Base-by-base conservation (phyloP, 1,139 yeast genomes). In the Maudiozyma humilis region DNA sequence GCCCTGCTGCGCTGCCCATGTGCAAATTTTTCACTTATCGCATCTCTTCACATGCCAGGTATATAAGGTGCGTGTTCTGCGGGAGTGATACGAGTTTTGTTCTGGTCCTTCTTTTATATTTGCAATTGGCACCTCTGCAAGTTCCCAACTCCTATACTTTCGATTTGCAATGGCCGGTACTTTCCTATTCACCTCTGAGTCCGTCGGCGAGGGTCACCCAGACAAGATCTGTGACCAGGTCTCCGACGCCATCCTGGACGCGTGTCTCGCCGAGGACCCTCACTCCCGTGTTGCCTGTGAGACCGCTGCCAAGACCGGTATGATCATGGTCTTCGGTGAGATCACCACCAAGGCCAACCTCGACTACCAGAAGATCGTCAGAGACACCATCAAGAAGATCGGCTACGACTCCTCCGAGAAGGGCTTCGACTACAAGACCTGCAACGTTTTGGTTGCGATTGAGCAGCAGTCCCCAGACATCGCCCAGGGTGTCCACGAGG, bases 171-270 rank as follows among this genome's bases (percentile, higher is more conserved):
- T 48, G 51, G 48, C 49, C 37, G 48, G 48, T 43, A 69, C 79
- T 51, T 85, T 85, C 70, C 75, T 86, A 63, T 85, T 86, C 68
- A 85, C 96, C 60, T 89, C 97, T 58, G 98, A 91, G 75, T 87
- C 96, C 57, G 96, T 87, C 60, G 96, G 96, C 74, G 96, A 87
- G 72, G 97, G 97, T 66, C 97, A 91, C 79, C 97, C 98, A 66
- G 98, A 91, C 69, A 91, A 91, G 82, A 93, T 91, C 74, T 91
- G 98, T 74, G 98, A 91, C 72, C 99, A 91, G 76, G 96, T 93
- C 55, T 85, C 95, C 46, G 98, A 93, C 67, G 98, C 98, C 62
- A 87, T 91, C 63, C 78, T 91, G 63, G 99, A 91, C 65, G 99
- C 98, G 60, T 91, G 97, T 77, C 76, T 91, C 60, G 80, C 86